Evolutionary conservation across 441 rosid genomes (phyloP).

Genomic region (Corymbia calophylla): DNA sequence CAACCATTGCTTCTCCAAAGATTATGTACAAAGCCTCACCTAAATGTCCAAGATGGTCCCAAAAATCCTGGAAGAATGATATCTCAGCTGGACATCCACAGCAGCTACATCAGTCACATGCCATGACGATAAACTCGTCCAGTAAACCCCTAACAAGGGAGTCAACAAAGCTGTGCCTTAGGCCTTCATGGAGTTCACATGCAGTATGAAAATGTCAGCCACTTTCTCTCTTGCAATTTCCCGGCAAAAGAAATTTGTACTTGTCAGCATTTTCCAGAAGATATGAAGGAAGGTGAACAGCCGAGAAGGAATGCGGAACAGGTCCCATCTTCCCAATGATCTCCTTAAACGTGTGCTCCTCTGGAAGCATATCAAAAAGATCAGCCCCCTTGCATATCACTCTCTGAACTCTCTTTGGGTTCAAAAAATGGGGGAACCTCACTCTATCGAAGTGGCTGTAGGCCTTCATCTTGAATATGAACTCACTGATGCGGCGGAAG

Average conservation of each 20-base stretch:
- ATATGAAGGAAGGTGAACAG: conserved; percentile 85
- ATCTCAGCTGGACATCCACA: conserved; percentile 4
- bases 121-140: conserved; percentile 11
- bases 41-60: conserved; percentile 18
- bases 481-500: conserved; percentile 79
- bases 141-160: conserved; percentile 16
- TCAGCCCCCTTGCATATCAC: conserved; percentile 88
- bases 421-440: conserved; percentile 68
- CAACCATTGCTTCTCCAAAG: conserved; percentile 15
- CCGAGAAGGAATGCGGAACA: conserved; percentile 87
- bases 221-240: conserved; percentile 69
- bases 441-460: conserved; percentile 92
- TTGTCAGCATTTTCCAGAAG: conserved; percentile 75
- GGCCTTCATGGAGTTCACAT: conserved; percentile 13
- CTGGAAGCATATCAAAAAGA: conserved; percentile 92
- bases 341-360: conserved; percentile 91
- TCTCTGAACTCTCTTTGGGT: conserved; percentile 78
- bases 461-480: conserved; percentile 93
- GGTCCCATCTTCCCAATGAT: conserved; percentile 97
- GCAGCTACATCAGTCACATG: conserved; percentile 5
- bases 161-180: conserved; percentile 15
- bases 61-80: background rate
- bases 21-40: conserved; percentile 33
- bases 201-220: conserved; percentile 16
- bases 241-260: conserved; percentile 84